These are phyloP conservation scores for Auriscalpium vulgare DNA, from an alignment of 768 basidiomycete genomes.

Conservation along the genomic window DNA sequence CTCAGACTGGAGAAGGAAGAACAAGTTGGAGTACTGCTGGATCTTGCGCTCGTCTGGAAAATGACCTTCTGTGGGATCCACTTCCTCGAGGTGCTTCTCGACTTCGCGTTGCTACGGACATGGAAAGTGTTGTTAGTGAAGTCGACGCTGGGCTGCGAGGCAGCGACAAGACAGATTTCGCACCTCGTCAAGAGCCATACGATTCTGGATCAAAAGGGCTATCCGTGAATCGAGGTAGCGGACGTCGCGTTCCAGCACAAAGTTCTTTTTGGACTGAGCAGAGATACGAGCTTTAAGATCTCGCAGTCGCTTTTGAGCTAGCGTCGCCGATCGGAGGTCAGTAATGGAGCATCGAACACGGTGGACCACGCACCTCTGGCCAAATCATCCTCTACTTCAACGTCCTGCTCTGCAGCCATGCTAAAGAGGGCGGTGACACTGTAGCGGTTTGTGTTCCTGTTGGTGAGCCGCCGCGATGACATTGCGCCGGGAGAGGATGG, in stretches of 20 bases:
- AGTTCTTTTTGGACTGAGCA: constrained; percentile 99
- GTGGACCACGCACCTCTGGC: constrained; percentile 63
- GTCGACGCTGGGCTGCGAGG: neutral
- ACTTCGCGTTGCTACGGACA: constrained; percentile 80
- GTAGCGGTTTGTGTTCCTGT: constrained; percentile 93
- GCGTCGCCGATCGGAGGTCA: constrained; percentile 5
- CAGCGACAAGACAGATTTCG: constrained; percentile 6
- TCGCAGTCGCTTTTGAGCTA: constrained; percentile 93
- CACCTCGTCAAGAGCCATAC: constrained; percentile 94
- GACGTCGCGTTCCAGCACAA: constrained; percentile 96
- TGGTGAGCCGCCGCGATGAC: constrained; percentile 71
- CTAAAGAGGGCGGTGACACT: constrained; percentile 93
- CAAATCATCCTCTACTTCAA: constrained; percentile 95
- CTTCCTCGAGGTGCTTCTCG: constrained; percentile 90
- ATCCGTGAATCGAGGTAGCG: constrained; percentile 97
- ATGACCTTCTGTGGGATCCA: constrained; percentile 85
- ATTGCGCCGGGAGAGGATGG: constrained; percentile 57
- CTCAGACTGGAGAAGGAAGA: constrained; percentile 97
- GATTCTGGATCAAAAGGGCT: constrained; percentile 94
- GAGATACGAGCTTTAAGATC: constrained; percentile 97
- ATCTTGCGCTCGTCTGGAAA: constrained; percentile 92
- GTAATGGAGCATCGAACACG: constrained; percentile 1
- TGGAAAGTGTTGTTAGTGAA: constrained; percentile 9
- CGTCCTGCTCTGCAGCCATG: constrained; percentile 98
- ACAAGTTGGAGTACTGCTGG: constrained; percentile 96